Percentiles rank a stretch among this genome's conserved stretches.
phyloP scores from a whole-genome alignment of 768 basidiomycete species.

The Termitomyces titanicus region DNA sequence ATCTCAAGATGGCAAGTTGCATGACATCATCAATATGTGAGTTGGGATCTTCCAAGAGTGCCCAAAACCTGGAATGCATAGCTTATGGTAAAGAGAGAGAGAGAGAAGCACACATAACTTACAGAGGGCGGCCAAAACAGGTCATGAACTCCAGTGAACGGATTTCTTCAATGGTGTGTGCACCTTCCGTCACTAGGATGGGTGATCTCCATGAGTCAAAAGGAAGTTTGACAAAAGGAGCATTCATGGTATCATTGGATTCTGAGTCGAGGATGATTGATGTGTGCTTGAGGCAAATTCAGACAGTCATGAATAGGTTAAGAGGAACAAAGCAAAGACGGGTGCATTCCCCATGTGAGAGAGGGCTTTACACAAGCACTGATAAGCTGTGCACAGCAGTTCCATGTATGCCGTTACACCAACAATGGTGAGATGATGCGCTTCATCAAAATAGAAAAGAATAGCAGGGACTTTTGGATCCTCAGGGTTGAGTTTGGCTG shows the following conservation, averaged over 20 bases:
- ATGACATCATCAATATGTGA: background rate
- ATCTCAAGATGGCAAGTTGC: background rate
- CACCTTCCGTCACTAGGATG: background rate
- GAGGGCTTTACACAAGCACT: conserved; percentile 5
- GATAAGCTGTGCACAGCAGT: background rate
- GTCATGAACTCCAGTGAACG: background rate
- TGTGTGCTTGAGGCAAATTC: background rate
- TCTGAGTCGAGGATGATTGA: background rate
- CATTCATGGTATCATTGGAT: background rate
- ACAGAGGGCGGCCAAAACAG: background rate
- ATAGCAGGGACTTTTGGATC: background rate
- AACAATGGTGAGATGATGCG: background rate
- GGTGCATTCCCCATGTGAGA: background rate
- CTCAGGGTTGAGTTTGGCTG: background rate
- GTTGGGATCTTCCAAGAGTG: background rate
- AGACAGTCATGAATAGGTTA: background rate
- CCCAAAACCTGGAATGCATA: background rate
- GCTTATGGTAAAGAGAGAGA: background rate
- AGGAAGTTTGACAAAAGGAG: conserved; percentile 3
- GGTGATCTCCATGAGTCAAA: background rate
- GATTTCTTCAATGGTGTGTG: background rate
- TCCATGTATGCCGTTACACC: background rate
- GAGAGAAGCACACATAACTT: background rate
- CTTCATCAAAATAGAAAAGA: conserved; percentile 1
- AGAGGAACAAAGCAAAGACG: background rate